Conservation (phyloP, 1,284 basidiomycete genomes). For the Austroboletus novae-zelandiae region DNA sequence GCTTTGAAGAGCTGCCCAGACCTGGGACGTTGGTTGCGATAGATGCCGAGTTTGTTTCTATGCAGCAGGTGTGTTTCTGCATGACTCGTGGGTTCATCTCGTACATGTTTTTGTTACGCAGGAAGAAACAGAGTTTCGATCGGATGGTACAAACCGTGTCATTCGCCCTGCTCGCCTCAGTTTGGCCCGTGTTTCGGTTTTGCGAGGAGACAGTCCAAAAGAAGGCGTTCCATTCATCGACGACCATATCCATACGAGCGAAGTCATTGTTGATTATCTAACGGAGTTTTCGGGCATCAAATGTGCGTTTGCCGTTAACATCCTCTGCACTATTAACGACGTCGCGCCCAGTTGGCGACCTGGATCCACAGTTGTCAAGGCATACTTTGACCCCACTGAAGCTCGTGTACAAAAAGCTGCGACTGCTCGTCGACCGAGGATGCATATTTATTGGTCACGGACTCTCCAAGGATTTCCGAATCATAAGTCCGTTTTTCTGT, state of each 20-base stretch:
- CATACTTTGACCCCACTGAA: conserved; percentile 95
- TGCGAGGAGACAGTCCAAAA: conserved; percentile 80
- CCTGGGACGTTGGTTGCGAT: conserved; percentile 91
- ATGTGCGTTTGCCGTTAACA: conserved; percentile 49
- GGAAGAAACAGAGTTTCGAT: conserved; percentile 94
- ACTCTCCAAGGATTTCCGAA: conserved; percentile 98
- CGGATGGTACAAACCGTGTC: conserved; percentile 92
- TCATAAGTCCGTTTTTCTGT: conserved; percentile 75
- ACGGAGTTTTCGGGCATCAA: conserved; percentile 97
- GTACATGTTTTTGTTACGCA: conserved; percentile 27
- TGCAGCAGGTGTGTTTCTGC: conserved; percentile 72
- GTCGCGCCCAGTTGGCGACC: conserved; percentile 71
- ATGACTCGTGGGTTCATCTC: background rate
- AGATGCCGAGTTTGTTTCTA: conserved; percentile 96
- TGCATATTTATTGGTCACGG: conserved; percentile 99
- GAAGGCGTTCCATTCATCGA: conserved; percentile 94
- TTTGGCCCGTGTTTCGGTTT: conserved; percentile 91
- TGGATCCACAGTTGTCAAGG: conserved; percentile 81
- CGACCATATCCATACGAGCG: conserved; percentile 96
- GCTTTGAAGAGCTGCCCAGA: conserved; percentile 75
- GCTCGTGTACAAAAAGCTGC: conserved; percentile 97
- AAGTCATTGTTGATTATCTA: conserved; percentile 92
- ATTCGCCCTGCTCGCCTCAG: conserved; percentile 89
- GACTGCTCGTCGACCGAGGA: conserved; percentile 89
- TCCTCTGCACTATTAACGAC: conserved; percentile 1